phyloP scores from a whole-genome alignment of 2,329 filamentous ascomycete species.

The Talaromyces sp. region DNA sequence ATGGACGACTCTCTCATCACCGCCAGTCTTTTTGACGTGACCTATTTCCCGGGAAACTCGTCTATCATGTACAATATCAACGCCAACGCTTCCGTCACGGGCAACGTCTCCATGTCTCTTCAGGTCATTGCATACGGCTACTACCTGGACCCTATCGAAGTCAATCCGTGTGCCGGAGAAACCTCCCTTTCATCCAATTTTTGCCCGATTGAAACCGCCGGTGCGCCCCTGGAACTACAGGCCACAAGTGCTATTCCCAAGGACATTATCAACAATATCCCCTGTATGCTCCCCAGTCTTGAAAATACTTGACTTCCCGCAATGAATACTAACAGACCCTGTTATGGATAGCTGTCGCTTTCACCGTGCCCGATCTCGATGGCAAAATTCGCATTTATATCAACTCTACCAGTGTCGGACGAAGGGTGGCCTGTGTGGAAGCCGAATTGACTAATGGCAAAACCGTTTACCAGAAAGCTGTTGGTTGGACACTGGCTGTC shows the following conservation, averaged over 20 bases:
- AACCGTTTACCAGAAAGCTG: slow-evolving; percentile 81
- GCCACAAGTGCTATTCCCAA: slow-evolving; percentile 1
- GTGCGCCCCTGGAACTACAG: slow-evolving; percentile 6
- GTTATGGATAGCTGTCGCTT: slow-evolving; percentile 61
- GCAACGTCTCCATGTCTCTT: slow-evolving; percentile 9
- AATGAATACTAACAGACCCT: background rate
- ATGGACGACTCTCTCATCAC: slow-evolving; percentile 12
- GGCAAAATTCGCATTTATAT: slow-evolving; percentile 77
- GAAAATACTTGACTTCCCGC: background rate
- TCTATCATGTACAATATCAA: slow-evolving; percentile 12
- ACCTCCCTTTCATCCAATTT: slow-evolving; percentile 10
- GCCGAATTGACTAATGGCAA: slow-evolving; percentile 84
- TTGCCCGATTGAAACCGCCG: slow-evolving; percentile 11
- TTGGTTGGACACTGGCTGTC: slow-evolving; percentile 84
- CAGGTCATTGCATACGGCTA: slow-evolving; percentile 14
- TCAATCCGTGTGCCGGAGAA: slow-evolving; percentile 10
- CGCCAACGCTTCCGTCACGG: slow-evolving; percentile 11
- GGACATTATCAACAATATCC: slow-evolving; percentile 7
- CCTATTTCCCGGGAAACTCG: slow-evolving; percentile 8
- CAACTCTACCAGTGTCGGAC: slow-evolving; percentile 59
- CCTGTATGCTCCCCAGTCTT: slow-evolving; percentile 3
- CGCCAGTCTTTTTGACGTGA: slow-evolving; percentile 12
- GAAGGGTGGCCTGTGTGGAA: slow-evolving; percentile 77
- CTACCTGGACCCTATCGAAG: slow-evolving; percentile 4
- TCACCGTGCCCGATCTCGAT: slow-evolving; percentile 85